phyloP scores from a whole-genome alignment of 148 eudicot genomes.

The Pharnaceum exiguum region DNA sequence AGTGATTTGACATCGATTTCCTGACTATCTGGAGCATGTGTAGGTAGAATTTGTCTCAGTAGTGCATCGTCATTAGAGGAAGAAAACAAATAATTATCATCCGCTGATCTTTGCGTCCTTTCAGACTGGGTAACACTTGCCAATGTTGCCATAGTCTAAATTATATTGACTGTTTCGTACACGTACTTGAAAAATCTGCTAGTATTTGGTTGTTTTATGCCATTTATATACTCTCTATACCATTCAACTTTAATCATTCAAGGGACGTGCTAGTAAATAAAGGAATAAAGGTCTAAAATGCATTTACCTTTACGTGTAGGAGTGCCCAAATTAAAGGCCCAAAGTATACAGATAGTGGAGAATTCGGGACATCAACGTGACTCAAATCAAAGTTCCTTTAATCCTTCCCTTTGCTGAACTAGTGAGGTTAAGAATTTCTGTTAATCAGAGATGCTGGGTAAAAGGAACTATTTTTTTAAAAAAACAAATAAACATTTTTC shows the following conservation, averaged over 20 bases:
- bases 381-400: background rate
- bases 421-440: constrained; percentile 23
- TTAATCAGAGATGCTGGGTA: constrained; percentile 6
- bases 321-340: constrained; percentile 13
- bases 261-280: background rate
- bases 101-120: constrained; percentile 25
- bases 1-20: constrained; percentile 56
- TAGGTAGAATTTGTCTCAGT: constrained; percentile 50
- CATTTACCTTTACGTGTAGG: constrained; percentile 53
- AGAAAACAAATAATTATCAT: constrained; percentile 45
- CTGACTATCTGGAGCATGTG: constrained; percentile 64
- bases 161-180: background rate
- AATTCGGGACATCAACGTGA: constrained; percentile 10
- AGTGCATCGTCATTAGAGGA: constrained; percentile 59
- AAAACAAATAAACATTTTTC: too few relatives aligned
- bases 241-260: constrained; percentile 13
- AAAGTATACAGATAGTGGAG: constrained; percentile 17
- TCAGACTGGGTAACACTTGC: constrained; percentile 20
- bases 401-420: too few relatives aligned
- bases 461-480: too few relatives aligned
- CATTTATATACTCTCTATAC: background rate
- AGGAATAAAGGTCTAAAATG: constrained; percentile 36
- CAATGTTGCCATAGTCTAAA: too few relatives aligned
- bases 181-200: background rate
- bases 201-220: background rate